Conservation (phyloP, 768 basidiomycete genomes). For the Termitomyces eurrhizus region DNA sequence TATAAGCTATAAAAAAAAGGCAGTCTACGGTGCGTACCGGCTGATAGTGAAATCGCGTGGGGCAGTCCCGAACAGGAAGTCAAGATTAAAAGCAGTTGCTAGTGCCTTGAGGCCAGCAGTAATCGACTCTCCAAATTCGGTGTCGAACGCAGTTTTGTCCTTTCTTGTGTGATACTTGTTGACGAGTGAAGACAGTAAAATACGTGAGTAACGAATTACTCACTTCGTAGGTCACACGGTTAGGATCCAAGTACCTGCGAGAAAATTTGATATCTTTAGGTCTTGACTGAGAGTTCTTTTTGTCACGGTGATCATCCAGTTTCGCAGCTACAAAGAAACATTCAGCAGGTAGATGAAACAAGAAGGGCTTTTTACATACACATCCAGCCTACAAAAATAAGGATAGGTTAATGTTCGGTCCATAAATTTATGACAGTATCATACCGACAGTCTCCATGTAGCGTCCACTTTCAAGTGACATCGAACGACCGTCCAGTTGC, state of each 20-base stretch:
- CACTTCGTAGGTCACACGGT: slow-evolving; percentile 72
- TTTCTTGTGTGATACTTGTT: slow-evolving; percentile 53
- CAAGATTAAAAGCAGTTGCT: slow-evolving; percentile 57
- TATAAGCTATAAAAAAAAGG: slow-evolving; percentile 2
- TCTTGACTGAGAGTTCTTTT: not conserved
- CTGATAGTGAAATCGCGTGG: slow-evolving; percentile 73
- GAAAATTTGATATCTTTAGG: slow-evolving; percentile 59
- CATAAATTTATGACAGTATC: slow-evolving; percentile 9
- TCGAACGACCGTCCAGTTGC: slow-evolving; percentile 68
- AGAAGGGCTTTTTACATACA: slow-evolving; percentile 34
- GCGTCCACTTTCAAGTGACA: slow-evolving; percentile 78
- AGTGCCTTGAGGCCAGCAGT: slow-evolving; percentile 54
- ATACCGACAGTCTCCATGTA: slow-evolving; percentile 92
- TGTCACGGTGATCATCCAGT: slow-evolving; percentile 19
- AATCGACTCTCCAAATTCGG: slow-evolving; percentile 46
- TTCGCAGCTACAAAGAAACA: slow-evolving; percentile 37
- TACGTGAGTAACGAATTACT: slow-evolving; percentile 1
- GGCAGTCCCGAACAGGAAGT: slow-evolving; percentile 61
- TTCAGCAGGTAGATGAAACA: slow-evolving; percentile 1
- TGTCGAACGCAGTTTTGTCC: slow-evolving; percentile 58
- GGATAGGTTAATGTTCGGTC: not conserved
- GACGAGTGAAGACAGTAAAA: not conserved
- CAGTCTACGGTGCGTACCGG: slow-evolving; percentile 36
- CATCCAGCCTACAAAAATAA: slow-evolving; percentile 49
- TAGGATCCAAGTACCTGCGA: slow-evolving; percentile 76